Base-by-base conservation (phyloP, 2,329 filamentous ascomycete species). In the Pestalotiopsis sp. region DNA sequence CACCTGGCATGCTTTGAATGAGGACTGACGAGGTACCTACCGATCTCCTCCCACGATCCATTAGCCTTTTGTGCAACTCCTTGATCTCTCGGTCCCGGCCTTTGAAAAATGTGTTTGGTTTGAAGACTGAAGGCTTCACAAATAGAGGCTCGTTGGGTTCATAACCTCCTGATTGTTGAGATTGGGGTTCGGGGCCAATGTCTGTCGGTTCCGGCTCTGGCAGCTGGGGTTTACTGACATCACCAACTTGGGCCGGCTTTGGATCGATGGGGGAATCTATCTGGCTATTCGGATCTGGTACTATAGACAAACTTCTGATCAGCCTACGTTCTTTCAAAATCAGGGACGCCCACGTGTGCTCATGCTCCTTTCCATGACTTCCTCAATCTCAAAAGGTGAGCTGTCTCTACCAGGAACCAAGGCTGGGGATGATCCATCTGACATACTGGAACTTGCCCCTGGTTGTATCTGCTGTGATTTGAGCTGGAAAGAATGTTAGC, bases 1-100 rank as follows among this genome's bases (percentile, higher is more conserved):
- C 87, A 1, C 91, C 91, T 2, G 90, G 88, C 52, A 90, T 86
- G 45, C 88, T 89, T 71, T 88, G 87, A 12, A 93, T 84, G 9
- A 93, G 80, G 1, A 91, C 89, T 1, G 90, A 88, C 27, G 87
- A 87, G 0, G 90, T 89, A 17, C 90, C 89, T 60, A 87, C 80
- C 7, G 83, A 81, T 49, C 89, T 82, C 71, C 84, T 84, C 71
- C 85, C 85, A 36, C 82, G 81, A 72, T 90, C 88, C 73, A 84
- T 87, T 3, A 93, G 79, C 74, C 90, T 86, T 64, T 79, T 82
- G 72, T 92, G 89, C 27, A 93, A 80, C 2, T 86, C 80, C 11
- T 83, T 81, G 25, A 92, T 78, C 72, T 92, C 86, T 57, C 83
- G 83, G 72, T 88, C 77, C 74, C 89, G 87, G 3, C 88, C 88